Evolutionary conservation across 2,329 filamentous ascomycete species (phyloP).

Genomic region (Calonectria hawksworthii): DNA sequence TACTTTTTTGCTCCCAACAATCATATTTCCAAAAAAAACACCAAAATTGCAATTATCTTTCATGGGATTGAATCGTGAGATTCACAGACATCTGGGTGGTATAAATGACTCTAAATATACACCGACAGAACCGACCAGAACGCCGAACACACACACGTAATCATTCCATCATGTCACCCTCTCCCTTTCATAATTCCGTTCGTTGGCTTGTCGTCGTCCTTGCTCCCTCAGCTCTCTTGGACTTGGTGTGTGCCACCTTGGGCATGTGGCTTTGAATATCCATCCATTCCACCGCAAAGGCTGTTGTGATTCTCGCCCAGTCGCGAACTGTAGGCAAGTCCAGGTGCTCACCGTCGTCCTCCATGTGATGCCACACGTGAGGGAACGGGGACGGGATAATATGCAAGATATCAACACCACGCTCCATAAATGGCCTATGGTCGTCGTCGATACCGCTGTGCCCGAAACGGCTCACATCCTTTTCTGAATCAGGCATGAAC

Average conservation of each 20-base stretch:
- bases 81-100: conserved; percentile 12
- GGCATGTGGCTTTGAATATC: conserved; percentile 70
- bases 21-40: conserved; percentile 23
- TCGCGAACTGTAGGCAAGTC: conserved; percentile 86
- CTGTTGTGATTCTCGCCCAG: conserved; percentile 87
- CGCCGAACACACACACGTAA: conserved; percentile 33
- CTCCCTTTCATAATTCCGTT: conserved; percentile 50
- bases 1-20: neutral
- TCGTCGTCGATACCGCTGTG: conserved; percentile 80
- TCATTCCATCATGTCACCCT: neutral
- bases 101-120: conserved; percentile 32
- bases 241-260: conserved; percentile 39
- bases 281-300: conserved; percentile 93
- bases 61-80: neutral
- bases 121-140: conserved; percentile 33
- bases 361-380: conserved; percentile 85
- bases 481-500: conserved; percentile 78
- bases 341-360: conserved; percentile 87
- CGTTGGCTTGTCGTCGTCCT: conserved; percentile 45
- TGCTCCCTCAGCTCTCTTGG: conserved; percentile 45
- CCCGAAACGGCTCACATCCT: conserved; percentile 62
- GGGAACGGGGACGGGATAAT: conserved; percentile 90
- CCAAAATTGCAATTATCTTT: neutral
- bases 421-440: conserved; percentile 89
- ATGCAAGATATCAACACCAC: conserved; percentile 91